Base-by-base conservation (phyloP, 2,329 filamentous ascomycete genomes). In the Sporothrix luriei region DNA sequence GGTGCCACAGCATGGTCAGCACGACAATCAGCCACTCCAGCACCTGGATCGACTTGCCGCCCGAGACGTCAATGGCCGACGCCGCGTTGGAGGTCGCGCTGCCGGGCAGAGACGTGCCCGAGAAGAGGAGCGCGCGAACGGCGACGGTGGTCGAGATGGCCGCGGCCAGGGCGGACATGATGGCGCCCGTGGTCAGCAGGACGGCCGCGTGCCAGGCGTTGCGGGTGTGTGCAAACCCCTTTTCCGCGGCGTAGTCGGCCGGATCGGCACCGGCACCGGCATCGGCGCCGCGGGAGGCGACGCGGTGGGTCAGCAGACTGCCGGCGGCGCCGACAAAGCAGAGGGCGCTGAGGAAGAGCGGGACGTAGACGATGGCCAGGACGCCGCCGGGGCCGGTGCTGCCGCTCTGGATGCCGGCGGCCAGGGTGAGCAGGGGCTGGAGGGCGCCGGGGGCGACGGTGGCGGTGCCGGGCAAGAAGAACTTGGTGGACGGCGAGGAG, bases 1-100 rank as follows among this genome's bases (percentile, higher is more conserved):
- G 48, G 48, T 75, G 73, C 74, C 74, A 74, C 13, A 66, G 49
- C 21, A 74, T 65, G 33, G 71, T 70, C 26, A 74, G 66, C 1
- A 59, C 54, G 2, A 75, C 74, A 29, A 73, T 62, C 14, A 75
- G 40, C 74, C 74, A 75, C 69, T 70, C 67, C 40, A 75, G 71
- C 24, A 72, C 70, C 69, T 73, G 73, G 51, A 74, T 51, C 13
- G 73, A 61, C 7, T 49, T 68, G 61, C 73, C 73, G 29, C 72
- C 73, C 13, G 66, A 51, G n/a, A 68, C 54, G 2, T 16, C 43
- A 16, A 73, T 66, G 38, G 49, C 67, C 52, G 46, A 26, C 0
- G 64, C 33, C 46, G 29, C 67, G 1, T 19, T 54, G 2, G 54
- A 46, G 0, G 61, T 6, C 0, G 57, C 9, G 2, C 49, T 14